phyloP scores from a whole-genome alignment of 1,139 yeast species.

The Yarrowia galli region DNA sequence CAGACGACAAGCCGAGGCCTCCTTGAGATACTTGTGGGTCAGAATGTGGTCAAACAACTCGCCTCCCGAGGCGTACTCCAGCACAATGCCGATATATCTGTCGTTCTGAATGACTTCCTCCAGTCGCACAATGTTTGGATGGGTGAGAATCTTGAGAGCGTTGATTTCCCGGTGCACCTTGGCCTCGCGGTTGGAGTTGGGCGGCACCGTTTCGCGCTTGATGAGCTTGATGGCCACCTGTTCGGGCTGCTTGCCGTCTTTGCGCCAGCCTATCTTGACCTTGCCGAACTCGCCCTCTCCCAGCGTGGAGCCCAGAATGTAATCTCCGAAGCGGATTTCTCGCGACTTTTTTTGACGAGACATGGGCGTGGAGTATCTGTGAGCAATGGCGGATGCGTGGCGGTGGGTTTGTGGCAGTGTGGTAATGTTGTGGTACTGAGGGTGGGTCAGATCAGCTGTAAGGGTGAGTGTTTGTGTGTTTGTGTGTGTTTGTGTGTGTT shows the following conservation, averaged over 20 bases:
- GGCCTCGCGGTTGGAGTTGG: conserved; percentile 82
- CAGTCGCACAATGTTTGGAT: conserved; percentile 89
- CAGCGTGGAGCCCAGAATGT: conserved; percentile 88
- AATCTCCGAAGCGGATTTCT: conserved; percentile 74
- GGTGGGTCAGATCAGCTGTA: neutral
- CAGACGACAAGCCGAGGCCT: conserved; percentile 80
- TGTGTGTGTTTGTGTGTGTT: neutral
- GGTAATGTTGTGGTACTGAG: neutral
- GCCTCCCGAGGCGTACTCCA: conserved; percentile 97
- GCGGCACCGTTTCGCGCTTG: conserved; percentile 81
- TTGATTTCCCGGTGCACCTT: conserved; percentile 94
- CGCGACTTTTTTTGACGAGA: conserved; percentile 42
- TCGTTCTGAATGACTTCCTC: conserved; percentile 95
- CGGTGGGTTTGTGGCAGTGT: no score
- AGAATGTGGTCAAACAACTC: conserved; percentile 93
- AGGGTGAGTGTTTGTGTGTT: neutral
- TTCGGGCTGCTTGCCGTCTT: conserved; percentile 67
- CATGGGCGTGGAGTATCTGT: conserved; percentile 14
- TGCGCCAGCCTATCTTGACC: conserved; percentile 96
- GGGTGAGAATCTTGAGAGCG: conserved; percentile 82
- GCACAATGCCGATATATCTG: conserved; percentile 91
- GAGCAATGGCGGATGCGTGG: conserved; percentile 1
- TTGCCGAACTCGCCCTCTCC: conserved; percentile 99
- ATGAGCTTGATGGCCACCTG: conserved; percentile 93
- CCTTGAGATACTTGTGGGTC: conserved; percentile 85